Percentiles rank a stretch among this genome's conserved stretches.
These are phyloP conservation scores for Bauhinia variegata DNA, from an alignment of 306 rosid genomes.

Conservation along the genomic window DNA sequence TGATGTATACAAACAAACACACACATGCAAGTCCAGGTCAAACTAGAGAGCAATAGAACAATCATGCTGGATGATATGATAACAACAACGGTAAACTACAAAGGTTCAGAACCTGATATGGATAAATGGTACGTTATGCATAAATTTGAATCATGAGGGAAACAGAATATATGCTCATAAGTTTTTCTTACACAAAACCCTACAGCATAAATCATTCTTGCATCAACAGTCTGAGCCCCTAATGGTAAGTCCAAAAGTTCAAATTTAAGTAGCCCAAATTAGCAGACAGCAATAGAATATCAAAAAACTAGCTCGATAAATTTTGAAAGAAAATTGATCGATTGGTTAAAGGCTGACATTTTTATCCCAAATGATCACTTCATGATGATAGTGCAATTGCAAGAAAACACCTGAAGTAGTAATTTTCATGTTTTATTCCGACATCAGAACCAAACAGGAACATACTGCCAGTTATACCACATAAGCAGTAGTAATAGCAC, in stretches of 20 bases:
- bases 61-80: background rate
- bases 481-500: constrained; percentile 16
- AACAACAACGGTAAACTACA: background rate
- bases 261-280: constrained; percentile 3
- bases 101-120: background rate
- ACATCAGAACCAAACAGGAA: too few relatives aligned
- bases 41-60: constrained; percentile 7
- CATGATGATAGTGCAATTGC: constrained; percentile 1
- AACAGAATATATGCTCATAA: background rate
- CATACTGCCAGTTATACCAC: too few relatives aligned
- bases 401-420: constrained; percentile 1
- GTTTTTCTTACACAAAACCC: background rate
- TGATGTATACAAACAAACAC: too few relatives aligned
- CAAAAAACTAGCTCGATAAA: background rate
- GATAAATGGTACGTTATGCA: background rate
- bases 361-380: background rate
- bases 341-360: background rate
- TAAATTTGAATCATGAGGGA: background rate
- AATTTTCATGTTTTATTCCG: constrained; percentile 1
- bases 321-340: background rate
- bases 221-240: constrained; percentile 4
- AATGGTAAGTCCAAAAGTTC: background rate
- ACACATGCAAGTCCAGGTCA: constrained; percentile 6
- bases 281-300: background rate
- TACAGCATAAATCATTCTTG: constrained; percentile 9